Evolutionary conservation across 257 asterid species (phyloP).

Genomic region (Plantago elongata): DNA sequence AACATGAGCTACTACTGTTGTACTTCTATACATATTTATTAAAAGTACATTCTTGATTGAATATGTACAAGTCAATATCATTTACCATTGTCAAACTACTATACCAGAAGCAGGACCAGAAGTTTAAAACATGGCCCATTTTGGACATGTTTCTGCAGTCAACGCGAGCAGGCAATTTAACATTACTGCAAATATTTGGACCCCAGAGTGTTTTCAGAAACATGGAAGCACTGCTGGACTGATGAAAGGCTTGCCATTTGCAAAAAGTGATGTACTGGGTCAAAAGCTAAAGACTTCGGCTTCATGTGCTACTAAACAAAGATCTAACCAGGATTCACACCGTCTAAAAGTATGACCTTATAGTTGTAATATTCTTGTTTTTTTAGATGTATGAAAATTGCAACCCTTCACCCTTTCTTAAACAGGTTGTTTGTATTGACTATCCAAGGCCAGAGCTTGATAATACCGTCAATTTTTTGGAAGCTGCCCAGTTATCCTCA

Average conservation of each 20-base stretch:
- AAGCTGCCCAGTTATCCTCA: slow-evolving; percentile 83
- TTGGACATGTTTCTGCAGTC: slow-evolving; percentile 77
- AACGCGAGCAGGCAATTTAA: slow-evolving; percentile 49
- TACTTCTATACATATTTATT: too few species aligned
- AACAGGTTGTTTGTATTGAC: slow-evolving; percentile 84
- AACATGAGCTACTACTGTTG: too few species aligned
- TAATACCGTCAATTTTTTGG: slow-evolving; percentile 69
- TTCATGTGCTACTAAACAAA: slow-evolving; percentile 25
- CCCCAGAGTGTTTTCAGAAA: slow-evolving; percentile 30
- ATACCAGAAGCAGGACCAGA: slow-evolving; percentile 17
- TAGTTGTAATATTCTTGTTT: slow-evolving; percentile 6
- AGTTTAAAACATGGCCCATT: slow-evolving; percentile 48
- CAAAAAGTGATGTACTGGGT: slow-evolving; percentile 56
- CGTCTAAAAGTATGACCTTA: slow-evolving; percentile 55
- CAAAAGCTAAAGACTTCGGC: slow-evolving; percentile 37
- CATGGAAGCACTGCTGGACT: slow-evolving; percentile 29
- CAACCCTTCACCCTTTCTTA: slow-evolving; percentile 18
- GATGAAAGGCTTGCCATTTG: slow-evolving; percentile 44
- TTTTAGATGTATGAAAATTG: slow-evolving; percentile 3
- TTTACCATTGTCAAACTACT: slow-evolving; percentile 25
- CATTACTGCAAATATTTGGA: slow-evolving; percentile 27
- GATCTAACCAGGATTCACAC: slow-evolving; percentile 27
- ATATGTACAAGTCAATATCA: neutral
- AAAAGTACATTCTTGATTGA: neutral
- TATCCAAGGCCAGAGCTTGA: slow-evolving; percentile 88